These are phyloP conservation scores for Salix dunnii DNA, from an alignment of 345 rosid genomes.

Conservation along the genomic window DNA sequence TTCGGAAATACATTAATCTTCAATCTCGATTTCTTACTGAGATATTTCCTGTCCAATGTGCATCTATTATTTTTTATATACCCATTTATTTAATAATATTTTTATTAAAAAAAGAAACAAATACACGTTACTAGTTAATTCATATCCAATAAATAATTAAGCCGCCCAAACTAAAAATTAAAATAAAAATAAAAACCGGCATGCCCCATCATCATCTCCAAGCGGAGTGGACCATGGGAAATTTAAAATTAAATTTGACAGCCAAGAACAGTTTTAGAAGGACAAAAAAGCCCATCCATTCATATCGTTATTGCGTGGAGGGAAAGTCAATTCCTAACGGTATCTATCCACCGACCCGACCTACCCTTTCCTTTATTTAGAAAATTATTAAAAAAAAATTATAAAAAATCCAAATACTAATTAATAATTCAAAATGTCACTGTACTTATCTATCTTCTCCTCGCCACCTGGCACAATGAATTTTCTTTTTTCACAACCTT, in stretches of 20 bases:
- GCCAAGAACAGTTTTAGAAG: background rate
- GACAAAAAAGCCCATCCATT: constrained; percentile 37
- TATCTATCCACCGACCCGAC: constrained; percentile 92
- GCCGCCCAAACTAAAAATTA: background rate
- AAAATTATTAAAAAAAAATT: background rate
- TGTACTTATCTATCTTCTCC: background rate
- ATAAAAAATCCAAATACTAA: background rate
- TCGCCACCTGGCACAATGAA: background rate
- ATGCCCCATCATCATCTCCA: background rate
- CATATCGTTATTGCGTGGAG: constrained; percentile 44
- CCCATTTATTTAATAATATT: no score
- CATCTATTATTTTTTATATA: no score
- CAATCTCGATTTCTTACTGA: no score
- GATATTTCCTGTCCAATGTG: no score
- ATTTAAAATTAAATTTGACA: no score
- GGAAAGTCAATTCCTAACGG: constrained; percentile 80
- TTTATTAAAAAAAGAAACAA: no score
- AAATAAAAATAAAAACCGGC: background rate
- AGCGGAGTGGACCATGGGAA: background rate
- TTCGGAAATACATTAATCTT: no score
- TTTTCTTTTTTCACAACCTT: background rate
- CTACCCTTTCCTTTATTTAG: constrained; percentile 20
- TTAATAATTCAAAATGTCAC: background rate
- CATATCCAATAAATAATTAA: background rate
- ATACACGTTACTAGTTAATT: no score